Evolutionary conservation across 2,329 filamentous ascomycete species (phyloP), one percentile per base, ranked within the genome.

Genomic region (Thelonectria discophora): DNA sequence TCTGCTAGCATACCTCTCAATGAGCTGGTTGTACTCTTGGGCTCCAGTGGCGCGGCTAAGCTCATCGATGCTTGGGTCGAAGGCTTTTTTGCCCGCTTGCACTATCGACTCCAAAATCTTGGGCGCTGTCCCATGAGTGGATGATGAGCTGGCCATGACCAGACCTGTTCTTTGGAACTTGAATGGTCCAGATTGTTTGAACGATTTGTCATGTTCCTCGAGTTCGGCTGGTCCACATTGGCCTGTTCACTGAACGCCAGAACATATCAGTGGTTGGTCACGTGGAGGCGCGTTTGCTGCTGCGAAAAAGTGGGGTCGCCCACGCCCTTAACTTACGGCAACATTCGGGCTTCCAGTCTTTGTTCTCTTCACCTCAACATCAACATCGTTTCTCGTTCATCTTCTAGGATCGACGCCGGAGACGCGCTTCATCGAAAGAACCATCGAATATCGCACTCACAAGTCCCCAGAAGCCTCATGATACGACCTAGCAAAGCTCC

Each of bases 41-140:
- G 72, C 68, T 11, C 79, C 77, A 3, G 73, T 72, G 56, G 77
- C 69, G 45, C 77, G 77, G 9, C 70, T 72, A 40, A 70, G 66
- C 8, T 72, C 69, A 43, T 78, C 73, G 11, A 69, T 65, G 4
- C 73, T 75, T 2, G 84, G 83, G 52, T 81, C 75, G 59, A 84
- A 86, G 1, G 84, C 84, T 43, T 78, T 81, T 27, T 76, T 81
- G 5, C 80, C 84, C 13, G 77, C 71, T 42, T 79, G 74, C 34
- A 80, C 71, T 39, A 79, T 70, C 0, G 70, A 62, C 32, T 79
- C 73, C 20, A 75, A 67, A 32, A 79, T 64, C 18, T 75, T 77
- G 4, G 74, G 65, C 40, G 72, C 67, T 6, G 69, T 34, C 12
- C 55, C 56, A 24, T 62, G 17, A 15, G 65, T 55, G 32, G 64